Conservation (phyloP, 768 basidiomycete genomes). For the Lactifluus rugatus region DNA sequence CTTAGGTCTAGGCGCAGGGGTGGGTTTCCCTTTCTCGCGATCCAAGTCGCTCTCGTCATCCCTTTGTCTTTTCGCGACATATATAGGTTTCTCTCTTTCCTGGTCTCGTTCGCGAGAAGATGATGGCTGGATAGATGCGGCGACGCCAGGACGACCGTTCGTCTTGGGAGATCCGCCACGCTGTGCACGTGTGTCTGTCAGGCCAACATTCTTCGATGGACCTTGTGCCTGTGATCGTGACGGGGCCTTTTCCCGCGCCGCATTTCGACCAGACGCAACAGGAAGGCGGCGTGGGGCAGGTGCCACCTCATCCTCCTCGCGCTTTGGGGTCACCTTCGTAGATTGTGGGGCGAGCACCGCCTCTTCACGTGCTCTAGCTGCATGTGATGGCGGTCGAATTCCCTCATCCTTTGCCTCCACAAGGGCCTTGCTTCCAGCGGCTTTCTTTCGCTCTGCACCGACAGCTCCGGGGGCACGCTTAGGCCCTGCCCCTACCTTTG, state of each 20-base stretch:
- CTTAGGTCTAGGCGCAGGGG: background rate
- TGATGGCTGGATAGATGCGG: constrained; percentile 24
- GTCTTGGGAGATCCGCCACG: constrained; percentile 26
- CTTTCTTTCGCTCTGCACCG: constrained; percentile 12
- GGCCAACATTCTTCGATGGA: constrained; percentile 22
- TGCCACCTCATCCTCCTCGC: constrained; percentile 21
- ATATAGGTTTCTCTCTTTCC: constrained; percentile 5
- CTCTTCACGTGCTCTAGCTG: constrained; percentile 6
- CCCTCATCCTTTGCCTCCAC: constrained; percentile 12
- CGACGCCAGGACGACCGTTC: constrained; percentile 28
- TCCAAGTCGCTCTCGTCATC: constrained; percentile 13
- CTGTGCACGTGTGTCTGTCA: constrained; percentile 25
- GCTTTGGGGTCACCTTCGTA: constrained; percentile 5
- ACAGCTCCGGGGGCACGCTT: constrained; percentile 2
- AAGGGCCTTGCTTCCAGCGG: background rate
- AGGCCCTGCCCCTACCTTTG: background rate
- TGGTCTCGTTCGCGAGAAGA: constrained; percentile 17
- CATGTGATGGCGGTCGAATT: background rate
- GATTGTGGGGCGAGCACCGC: background rate
- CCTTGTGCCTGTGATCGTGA: constrained; percentile 14
- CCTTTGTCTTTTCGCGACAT: constrained; percentile 3
- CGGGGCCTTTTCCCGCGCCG: constrained; percentile 1
- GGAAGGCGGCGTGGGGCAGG: constrained; percentile 16
- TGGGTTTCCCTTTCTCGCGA: constrained; percentile 4
- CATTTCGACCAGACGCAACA: constrained; percentile 18